A percentile compares a stretch with the other conserved stretches of the same genome.
Evolutionary conservation across 2,329 filamentous ascomycete species (phyloP).

Genomic region (Dryadomyces quercivorus): DNA sequence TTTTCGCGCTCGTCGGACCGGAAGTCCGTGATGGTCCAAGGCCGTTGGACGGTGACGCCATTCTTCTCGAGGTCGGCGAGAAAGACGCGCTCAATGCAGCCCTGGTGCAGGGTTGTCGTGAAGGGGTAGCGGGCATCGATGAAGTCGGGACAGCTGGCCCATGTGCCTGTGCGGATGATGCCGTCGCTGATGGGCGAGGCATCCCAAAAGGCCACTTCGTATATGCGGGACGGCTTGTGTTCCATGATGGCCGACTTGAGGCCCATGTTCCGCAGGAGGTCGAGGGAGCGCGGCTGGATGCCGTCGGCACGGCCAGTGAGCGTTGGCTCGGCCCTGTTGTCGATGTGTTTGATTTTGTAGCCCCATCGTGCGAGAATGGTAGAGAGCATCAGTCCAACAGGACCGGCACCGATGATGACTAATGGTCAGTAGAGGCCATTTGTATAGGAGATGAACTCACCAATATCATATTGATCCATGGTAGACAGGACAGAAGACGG

Average conservation of each 20-base stretch:
- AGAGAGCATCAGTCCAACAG: conserved; percentile 76
- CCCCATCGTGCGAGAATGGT: conserved; percentile 85
- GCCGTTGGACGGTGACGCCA: conserved; percentile 46
- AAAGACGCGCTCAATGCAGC: conserved; percentile 58
- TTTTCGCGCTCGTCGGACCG: conserved; percentile 42
- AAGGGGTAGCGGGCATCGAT: conserved; percentile 61
- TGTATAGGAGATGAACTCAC: background rate
- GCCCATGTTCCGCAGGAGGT: conserved; percentile 80
- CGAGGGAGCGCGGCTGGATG: conserved; percentile 80
- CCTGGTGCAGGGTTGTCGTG: conserved; percentile 60
- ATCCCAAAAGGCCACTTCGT: conserved; percentile 64
- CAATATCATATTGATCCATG: background rate
- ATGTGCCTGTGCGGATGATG: conserved; percentile 56
- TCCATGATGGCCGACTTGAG: conserved; percentile 82
- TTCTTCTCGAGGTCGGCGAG: conserved; percentile 54
- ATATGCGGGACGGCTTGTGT: conserved; percentile 76
- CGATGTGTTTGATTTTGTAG: conserved; percentile 90
- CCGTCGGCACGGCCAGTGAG: conserved; percentile 78
- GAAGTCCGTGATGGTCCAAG: conserved; percentile 53
- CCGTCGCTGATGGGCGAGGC: conserved; percentile 40
- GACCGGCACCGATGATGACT: conserved; percentile 84
- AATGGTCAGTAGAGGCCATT: background rate
- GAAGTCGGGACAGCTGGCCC: conserved; percentile 82
- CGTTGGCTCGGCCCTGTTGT: conserved; percentile 78
- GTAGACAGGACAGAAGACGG: background rate